Base-by-base conservation (phyloP, 805 yeast species). In the Candida tibetensis region DNA sequence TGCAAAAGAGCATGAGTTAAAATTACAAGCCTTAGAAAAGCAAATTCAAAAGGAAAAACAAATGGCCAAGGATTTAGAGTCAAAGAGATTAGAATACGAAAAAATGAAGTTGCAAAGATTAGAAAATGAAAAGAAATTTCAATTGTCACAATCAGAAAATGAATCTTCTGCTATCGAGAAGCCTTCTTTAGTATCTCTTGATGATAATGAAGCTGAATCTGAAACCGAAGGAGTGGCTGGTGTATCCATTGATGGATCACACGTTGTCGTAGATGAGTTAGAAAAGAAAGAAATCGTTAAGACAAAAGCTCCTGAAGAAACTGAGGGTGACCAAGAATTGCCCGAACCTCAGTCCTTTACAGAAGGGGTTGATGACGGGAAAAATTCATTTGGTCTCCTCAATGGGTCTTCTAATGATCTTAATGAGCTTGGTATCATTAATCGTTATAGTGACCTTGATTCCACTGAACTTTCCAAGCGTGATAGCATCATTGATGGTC, bases 1-100 rank as follows among this genome's bases (percentile, higher is more conserved):
- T 14, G 46, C 45, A 22, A 42, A 49, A 14, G 66, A 60, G 30
- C 51, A 50, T n/a, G 60, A 58, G 34, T 40, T 49, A 37, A 59
- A 56, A 32, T 45, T 53, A 32, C 46, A 53, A 39, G 57, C 42
- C 29, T 49, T 69, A 18, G 59, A 64, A 40, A 46, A 57, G 37
- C 62, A 70, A 46, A 55, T 71, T 15, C 66, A 58, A 32, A 48
- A 63, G 39, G 76, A 74, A 45, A 62, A 62, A 49, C 53, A 50
- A 14, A 41, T 60, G 37, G 69, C 70, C 17, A 58, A 56, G 29
- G 59, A 65, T 39, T 47, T 71, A 36, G 77, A 71, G 46, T 40
- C 45, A 14, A 59, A 62, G 41, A 62, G 66, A 26, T 46, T 58
- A 21, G 69, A 66, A 37, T 66, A 58, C 42, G 69, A 65, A 41